These are phyloP conservation scores for Camellia lanceoleosa DNA, from an alignment of 148 eudicot genomes.

Conservation along the genomic window DNA sequence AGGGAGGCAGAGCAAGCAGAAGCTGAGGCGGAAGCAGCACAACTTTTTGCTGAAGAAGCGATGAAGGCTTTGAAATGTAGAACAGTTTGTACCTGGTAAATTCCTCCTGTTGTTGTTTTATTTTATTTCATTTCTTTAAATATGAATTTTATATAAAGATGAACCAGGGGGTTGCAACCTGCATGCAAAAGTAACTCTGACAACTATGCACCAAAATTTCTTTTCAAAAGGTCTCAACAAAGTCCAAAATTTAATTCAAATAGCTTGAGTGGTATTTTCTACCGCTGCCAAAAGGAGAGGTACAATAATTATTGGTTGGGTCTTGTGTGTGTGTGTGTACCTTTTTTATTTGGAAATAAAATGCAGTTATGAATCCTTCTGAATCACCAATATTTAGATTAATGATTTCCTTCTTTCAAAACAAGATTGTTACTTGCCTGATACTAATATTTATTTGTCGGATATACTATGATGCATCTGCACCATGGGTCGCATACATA, in stretches of 20 bases:
- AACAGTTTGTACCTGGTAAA: constrained; percentile 45
- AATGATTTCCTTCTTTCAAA: too few species aligned
- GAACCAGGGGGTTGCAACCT: too few species aligned
- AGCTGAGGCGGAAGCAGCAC: constrained; percentile 72
- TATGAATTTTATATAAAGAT: too few species aligned
- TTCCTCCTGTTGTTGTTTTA: neutral
- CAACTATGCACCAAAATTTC: too few species aligned
- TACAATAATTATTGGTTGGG: neutral
- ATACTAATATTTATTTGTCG: too few species aligned
- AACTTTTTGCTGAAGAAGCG: constrained; percentile 61
- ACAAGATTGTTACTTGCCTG: too few species aligned
- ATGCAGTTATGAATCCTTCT: neutral
- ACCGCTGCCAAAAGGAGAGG: neutral
- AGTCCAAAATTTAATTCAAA: too few species aligned
- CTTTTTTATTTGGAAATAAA: neutral
- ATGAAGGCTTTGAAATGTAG: constrained; percentile 44
- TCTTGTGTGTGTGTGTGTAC: neutral
- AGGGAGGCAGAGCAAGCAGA: constrained; percentile 86
- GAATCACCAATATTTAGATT: too few species aligned
- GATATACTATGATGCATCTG: too few species aligned
- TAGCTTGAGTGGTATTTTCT: neutral
- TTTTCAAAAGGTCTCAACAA: too few species aligned
- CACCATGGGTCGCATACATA: too few species aligned
- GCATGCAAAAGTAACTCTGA: too few species aligned
- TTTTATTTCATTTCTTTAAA: neutral